Percentiles rank a stretch among this genome's conserved stretches.
phyloP scores from a whole-genome alignment of 1,284 basidiomycete species.

The Fomitopsis palustris region DNA sequence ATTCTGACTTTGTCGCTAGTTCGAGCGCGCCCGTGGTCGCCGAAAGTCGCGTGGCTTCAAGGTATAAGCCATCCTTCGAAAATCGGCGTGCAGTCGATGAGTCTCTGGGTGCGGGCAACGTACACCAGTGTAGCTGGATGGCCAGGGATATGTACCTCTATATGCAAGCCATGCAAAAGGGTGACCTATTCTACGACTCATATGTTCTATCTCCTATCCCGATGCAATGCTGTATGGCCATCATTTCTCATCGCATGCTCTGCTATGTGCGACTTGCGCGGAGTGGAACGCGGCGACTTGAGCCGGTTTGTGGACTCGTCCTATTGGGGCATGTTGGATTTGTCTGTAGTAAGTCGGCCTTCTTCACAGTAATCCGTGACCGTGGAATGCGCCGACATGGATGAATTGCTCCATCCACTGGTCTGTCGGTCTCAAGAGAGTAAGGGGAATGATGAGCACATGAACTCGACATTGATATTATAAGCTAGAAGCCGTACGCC shows the following conservation, averaged over 20 bases:
- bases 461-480: too few species aligned
- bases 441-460: too few species aligned
- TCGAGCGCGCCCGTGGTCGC: conserved; percentile 90
- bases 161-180: conserved; percentile 20
- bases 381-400: too few species aligned
- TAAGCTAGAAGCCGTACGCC: too few species aligned
- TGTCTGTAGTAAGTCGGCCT: too few species aligned
- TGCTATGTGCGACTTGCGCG: background rate
- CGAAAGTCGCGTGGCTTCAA: conserved; percentile 92
- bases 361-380: too few species aligned
- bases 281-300: background rate
- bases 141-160: conserved; percentile 16
- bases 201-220: conserved; percentile 20
- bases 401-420: too few species aligned
- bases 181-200: conserved; percentile 15
- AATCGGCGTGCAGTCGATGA: conserved; percentile 24
- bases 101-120: conserved; percentile 12
- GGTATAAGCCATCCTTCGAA: conserved; percentile 51
- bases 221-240: conserved; percentile 19
- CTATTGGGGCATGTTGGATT: too few species aligned
- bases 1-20: conserved; percentile 36
- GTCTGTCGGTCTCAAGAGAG: too few species aligned
- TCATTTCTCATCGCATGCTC: conserved; percentile 16
- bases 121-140: conserved; percentile 19
- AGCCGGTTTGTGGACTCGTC: too few species aligned